phyloP scores from a whole-genome alignment of 352 stramenopile species.

The Globisporangium nagaii region DNA sequence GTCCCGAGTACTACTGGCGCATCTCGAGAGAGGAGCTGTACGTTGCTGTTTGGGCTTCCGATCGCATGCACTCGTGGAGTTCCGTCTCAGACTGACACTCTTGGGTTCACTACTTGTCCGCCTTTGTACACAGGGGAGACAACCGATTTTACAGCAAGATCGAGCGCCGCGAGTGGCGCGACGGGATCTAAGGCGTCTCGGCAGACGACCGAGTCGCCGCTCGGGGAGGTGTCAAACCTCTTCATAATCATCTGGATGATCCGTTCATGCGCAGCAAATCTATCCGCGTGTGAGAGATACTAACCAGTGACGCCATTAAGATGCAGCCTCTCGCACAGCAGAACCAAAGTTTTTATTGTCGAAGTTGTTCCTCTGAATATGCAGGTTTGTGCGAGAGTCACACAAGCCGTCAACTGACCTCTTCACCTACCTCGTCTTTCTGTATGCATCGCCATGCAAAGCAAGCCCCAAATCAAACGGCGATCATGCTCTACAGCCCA shows the following conservation, averaged over 20 bases:
- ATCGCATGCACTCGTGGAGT: neutral
- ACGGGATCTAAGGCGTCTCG: slow-evolving; percentile 37
- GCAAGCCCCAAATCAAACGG: neutral
- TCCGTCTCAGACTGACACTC: neutral
- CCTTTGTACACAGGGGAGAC: slow-evolving; percentile 44
- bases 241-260: no score
- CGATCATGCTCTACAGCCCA: neutral
- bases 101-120: no score
- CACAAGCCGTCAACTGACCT: neutral
- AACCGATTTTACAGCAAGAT: slow-evolving; percentile 86
- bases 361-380: neutral
- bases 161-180: slow-evolving; percentile 57
- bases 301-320: no score
- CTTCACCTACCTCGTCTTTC: no score
- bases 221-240: no score
- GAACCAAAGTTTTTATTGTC: no score
- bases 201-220: no score
- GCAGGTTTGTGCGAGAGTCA: neutral
- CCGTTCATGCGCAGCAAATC: no score
- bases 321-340: no score
- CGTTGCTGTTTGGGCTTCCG: slow-evolving; percentile 2
- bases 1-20: slow-evolving; percentile 82
- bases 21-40: slow-evolving; percentile 83
- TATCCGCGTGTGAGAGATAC: no score
- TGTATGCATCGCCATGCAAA: neutral